Evolutionary conservation across 1,284 basidiomycete genomes (phyloP).

Genomic region (Sanguinoderma infundibulare): DNA sequence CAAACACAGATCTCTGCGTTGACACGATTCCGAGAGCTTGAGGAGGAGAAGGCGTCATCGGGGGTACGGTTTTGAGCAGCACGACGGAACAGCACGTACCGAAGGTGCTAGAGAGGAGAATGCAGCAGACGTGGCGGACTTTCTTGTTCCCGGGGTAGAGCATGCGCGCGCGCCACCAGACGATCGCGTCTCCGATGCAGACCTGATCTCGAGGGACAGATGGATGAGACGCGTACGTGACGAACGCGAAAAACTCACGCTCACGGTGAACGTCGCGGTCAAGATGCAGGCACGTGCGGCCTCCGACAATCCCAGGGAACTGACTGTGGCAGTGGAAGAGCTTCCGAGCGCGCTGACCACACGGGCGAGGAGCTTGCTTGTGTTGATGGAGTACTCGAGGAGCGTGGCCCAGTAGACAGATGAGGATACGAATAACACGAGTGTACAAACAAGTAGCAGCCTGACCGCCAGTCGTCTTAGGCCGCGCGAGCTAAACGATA

Average conservation of each 20-base stretch:
- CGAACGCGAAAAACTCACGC: background rate
- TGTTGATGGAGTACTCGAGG: background rate
- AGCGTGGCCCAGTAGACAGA: background rate
- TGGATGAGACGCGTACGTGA: no score
- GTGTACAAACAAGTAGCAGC: background rate
- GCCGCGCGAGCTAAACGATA: background rate
- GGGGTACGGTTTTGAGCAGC: no score
- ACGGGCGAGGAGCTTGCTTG: background rate
- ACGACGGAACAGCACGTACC: background rate
- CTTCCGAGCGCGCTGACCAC: background rate
- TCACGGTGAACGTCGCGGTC: background rate
- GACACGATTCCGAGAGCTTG: background rate
- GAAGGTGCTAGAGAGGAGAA: background rate
- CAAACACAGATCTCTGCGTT: background rate
- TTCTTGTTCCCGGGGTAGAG: background rate
- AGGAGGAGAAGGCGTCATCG: no score
- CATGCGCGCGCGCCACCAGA: slow-evolving; percentile 1
- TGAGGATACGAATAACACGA: background rate
- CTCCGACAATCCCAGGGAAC: background rate
- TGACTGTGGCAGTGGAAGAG: background rate
- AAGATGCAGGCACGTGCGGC: background rate
- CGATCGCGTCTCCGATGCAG: background rate
- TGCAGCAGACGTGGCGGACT: background rate
- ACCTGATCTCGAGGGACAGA: background rate
- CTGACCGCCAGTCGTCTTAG: background rate